phyloP scores from a whole-genome alignment of 2,329 filamentous ascomycete genomes.

The Penicillium griseofulvum region DNA sequence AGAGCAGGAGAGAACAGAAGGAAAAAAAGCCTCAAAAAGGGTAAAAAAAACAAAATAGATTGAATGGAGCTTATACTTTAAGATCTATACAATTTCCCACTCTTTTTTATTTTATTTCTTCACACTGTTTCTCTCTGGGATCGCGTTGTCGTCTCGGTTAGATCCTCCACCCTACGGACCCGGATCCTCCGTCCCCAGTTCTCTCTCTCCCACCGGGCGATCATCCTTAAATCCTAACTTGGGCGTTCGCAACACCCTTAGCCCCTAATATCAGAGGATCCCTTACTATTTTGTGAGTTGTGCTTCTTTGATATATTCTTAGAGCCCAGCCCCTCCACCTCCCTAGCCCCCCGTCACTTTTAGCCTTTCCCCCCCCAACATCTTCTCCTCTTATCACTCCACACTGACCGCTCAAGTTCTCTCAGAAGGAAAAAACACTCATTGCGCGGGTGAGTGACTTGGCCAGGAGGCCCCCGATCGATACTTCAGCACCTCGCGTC shows the following conservation, averaged over 20 bases:
- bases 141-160: constrained; percentile 20
- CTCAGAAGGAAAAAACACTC: constrained; percentile 14
- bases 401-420: constrained; percentile 11
- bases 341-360: constrained; percentile 22
- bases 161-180: constrained; percentile 25
- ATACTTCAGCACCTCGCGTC: constrained; percentile 34
- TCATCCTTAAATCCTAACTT: constrained; percentile 22
- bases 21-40: constrained; percentile 4
- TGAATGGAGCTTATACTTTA: constrained; percentile 3
- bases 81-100: constrained; percentile 1
- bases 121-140: not conserved
- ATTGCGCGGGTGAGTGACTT: constrained; percentile 27
- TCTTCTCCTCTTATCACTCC: constrained; percentile 15
- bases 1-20: not conserved
- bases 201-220: constrained; percentile 25
- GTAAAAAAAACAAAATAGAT: not conserved
- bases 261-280: not conserved
- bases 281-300: not conserved
- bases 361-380: constrained; percentile 12
- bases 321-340: constrained; percentile 34
- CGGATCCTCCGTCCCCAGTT: constrained; percentile 29
- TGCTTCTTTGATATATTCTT: not conserved
- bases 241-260: constrained; percentile 21
- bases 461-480: constrained; percentile 26
- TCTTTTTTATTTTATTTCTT: not conserved